Evolutionary conservation across 345 rosid species (phyloP).

Genomic region (Salix udensis): DNA sequence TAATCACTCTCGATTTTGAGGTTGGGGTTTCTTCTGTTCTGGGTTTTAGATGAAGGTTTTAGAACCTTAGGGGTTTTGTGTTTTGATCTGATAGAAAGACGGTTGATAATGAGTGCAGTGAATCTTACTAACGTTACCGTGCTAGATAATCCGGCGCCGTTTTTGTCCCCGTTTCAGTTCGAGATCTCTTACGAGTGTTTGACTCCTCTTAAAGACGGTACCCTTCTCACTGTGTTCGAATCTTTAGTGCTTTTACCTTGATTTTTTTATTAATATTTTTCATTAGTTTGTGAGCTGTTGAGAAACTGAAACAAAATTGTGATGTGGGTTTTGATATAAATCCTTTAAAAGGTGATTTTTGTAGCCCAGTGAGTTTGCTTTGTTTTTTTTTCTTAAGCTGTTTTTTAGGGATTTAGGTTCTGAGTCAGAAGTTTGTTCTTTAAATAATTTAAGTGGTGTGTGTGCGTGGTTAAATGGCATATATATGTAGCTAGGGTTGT

Average conservation of each 20-base stretch:
- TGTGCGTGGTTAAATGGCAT: neutral
- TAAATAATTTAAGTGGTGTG: neutral
- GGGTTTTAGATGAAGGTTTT: slow-evolving; percentile 8
- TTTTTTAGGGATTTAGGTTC: neutral
- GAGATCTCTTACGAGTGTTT: slow-evolving; percentile 97
- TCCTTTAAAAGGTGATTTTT: neutral
- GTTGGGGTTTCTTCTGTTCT: neutral
- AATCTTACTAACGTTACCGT: slow-evolving; percentile 89
- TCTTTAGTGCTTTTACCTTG: neutral
- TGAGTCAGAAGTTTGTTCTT: neutral
- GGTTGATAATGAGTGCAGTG: slow-evolving; percentile 70
- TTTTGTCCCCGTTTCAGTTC: slow-evolving; percentile 83
- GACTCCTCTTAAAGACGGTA: slow-evolving; percentile 95
- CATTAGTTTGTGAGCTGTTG: neutral
- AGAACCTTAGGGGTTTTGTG: slow-evolving; percentile 3
- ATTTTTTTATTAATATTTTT: neutral
- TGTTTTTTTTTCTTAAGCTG: too few species aligned
- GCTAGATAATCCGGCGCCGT: slow-evolving; percentile 84
- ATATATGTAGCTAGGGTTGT: too few species aligned
- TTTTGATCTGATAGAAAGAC: neutral
- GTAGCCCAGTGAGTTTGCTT: neutral
- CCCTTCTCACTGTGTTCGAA: neutral
- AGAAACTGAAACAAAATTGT: neutral
- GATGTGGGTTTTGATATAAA: neutral
- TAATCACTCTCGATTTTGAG: neutral